A percentile compares a stretch with the other conserved stretches of the same genome.
These are phyloP conservation scores for Dactylorhiza incarnata DNA, from an alignment of 106 monocot species.

Conservation along the genomic window DNA sequence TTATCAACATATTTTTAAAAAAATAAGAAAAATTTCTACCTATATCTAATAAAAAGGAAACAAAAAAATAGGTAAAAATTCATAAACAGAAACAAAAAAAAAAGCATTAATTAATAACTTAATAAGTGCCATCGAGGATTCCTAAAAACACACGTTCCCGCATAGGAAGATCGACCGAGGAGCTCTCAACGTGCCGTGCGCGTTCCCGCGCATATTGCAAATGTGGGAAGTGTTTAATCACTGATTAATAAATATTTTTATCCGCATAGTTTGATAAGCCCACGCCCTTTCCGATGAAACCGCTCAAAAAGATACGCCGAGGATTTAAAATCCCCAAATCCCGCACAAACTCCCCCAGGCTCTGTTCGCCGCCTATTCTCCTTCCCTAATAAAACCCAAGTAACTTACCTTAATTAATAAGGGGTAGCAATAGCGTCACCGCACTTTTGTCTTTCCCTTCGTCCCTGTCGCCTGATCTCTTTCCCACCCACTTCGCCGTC, in stretches of 20 bases:
- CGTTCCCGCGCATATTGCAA: not conserved
- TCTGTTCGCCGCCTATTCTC: not conserved
- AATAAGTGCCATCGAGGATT: no score
- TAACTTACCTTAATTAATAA: not conserved
- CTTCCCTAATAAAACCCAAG: not conserved
- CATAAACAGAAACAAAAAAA: no score
- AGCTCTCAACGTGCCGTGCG: not conserved
- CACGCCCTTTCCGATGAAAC: not conserved
- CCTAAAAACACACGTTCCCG: not conserved
- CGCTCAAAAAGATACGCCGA: not conserved
- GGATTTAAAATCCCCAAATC: not conserved
- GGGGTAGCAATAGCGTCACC: no score
- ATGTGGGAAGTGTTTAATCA: not conserved
- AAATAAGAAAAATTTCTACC: no score
- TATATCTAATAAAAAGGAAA: no score
- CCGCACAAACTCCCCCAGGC: not conserved
- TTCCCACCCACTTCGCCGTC: not conserved
- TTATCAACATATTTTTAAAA: no score
- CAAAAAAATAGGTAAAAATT: no score
- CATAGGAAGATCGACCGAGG: not conserved
- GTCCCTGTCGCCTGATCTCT: not conserved
- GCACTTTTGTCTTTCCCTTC: slow-evolving; percentile 1
- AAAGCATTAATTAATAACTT: no score
- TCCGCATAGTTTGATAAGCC: not conserved
- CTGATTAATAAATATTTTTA: not conserved